Percentiles rank a stretch among this genome's conserved stretches.
Evolutionary conservation across 2,329 filamentous ascomycete species (phyloP).

Genomic region (Fusarium sp.): DNA sequence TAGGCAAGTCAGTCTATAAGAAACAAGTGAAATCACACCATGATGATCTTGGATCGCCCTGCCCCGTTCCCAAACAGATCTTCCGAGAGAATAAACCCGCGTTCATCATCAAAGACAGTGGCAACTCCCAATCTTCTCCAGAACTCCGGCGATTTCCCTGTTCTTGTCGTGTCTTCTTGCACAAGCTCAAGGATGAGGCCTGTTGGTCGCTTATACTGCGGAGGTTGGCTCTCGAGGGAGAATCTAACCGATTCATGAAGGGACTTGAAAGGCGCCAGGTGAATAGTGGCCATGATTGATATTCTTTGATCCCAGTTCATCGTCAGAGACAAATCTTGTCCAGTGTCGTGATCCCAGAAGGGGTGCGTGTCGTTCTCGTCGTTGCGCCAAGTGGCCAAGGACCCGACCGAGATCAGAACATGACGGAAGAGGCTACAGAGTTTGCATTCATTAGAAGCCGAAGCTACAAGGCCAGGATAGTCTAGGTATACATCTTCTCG

Average conservation of each 20-base stretch:
- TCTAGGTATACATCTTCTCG: neutral
- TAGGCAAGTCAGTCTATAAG: neutral
- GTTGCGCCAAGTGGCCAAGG: neutral
- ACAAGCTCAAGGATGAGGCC: neutral
- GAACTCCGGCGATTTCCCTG: neutral
- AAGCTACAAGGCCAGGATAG: neutral
- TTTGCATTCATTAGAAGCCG: neutral
- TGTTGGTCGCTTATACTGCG: neutral
- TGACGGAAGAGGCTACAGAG: neutral
- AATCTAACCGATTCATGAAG: neutral
- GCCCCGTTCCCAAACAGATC: neutral
- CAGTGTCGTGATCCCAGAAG: neutral
- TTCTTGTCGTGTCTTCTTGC: neutral
- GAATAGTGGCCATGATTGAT: neutral
- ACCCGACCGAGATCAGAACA: neutral
- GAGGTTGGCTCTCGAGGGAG: neutral
- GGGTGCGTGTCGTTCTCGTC: neutral
- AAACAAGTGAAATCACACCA: neutral
- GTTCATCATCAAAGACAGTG: neutral
- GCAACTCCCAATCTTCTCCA: neutral
- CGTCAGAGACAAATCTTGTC: neutral
- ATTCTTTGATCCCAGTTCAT: neutral
- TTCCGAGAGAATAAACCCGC: neutral
- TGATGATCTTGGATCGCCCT: neutral
- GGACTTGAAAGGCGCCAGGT: neutral